Conservation (phyloP, 73 alveolate species). For the Diophrys appendiculata region DNA sequence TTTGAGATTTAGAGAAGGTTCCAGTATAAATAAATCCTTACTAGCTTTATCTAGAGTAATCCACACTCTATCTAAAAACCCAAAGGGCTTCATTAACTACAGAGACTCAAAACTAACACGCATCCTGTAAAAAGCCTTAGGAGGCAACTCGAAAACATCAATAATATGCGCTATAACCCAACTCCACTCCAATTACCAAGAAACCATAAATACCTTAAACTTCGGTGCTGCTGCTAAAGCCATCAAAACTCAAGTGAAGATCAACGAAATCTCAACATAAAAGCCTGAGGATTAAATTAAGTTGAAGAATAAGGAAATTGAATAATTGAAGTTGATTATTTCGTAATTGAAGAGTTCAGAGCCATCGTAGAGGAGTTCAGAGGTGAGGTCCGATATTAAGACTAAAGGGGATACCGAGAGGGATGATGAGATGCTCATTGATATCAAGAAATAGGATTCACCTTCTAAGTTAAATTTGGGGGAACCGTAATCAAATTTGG, state of each 20-base stretch:
- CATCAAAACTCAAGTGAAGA: slow-evolving; percentile 59
- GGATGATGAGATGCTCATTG: slow-evolving; percentile 15
- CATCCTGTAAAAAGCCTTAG: slow-evolving; percentile 75
- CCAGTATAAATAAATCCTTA: slow-evolving; percentile 83
- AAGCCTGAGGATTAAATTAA: slow-evolving; percentile 11
- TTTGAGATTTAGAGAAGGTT: slow-evolving; percentile 81
- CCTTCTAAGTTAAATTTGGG: too few species aligned
- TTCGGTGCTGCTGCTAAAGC: slow-evolving; percentile 82
- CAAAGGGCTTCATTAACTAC: slow-evolving; percentile 73
- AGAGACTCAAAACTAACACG: slow-evolving; percentile 86
- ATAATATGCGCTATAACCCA: slow-evolving; percentile 84
- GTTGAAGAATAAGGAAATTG: slow-evolving; percentile 9
- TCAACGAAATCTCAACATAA: slow-evolving; percentile 31
- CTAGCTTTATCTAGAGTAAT: slow-evolving; percentile 86
- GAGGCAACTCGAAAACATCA: slow-evolving; percentile 85
- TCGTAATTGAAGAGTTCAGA: slow-evolving; percentile 22
- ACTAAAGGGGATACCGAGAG: slow-evolving; percentile 10
- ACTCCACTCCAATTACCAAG: slow-evolving; percentile 71
- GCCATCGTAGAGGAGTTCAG: slow-evolving; percentile 12
- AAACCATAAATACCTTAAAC: slow-evolving; percentile 78
- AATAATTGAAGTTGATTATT: slow-evolving; percentile 10
- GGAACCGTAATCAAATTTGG: too few species aligned
- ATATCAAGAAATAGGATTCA: slow-evolving; percentile 3
- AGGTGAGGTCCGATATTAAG: slow-evolving; percentile 10
- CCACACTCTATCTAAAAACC: slow-evolving; percentile 66